Evolutionary conservation across 352 stramenopile genomes (phyloP), one percentile per base, ranked within the genome.

Genomic region (Pythium aristosporum): DNA sequence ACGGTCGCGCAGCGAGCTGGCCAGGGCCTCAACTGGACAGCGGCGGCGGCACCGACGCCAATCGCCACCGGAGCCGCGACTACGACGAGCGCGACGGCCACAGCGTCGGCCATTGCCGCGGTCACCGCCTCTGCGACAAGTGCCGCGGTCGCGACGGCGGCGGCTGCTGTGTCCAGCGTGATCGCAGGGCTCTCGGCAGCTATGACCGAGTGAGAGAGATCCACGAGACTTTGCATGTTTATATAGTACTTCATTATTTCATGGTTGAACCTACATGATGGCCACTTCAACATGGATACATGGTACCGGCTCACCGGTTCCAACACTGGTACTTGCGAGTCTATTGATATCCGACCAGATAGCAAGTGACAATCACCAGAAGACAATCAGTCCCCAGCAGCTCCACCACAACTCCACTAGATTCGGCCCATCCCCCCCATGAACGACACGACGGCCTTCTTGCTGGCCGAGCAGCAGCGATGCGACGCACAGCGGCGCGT

Each of bases 21-120:
- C 12, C 87, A 96, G 63, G 86, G 86, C 5, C 79, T 96, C 46
- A 96, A 94, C 53, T 96, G 85, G 87, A 94, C 82, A 10, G 62
- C 68, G 16, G 60, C 84, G 7, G 62, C 68, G 11, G 60, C 61
- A n/a, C 54, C 61, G 0, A 85, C 77, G 34, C 25, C 77, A 32
- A 56, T 71, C 2, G 34, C 72, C 1, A 74, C 72, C 2, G 25
- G 25, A 30, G 63, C 71, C 28, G 73, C 68, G 6, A 68, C 73
- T n/a, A 73, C 68, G 5, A 67, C 51, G 10, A 61, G 11, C 10
- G 46, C 56, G 11, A 63, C 47, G 9, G 61, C 61, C 34, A 58
- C 61, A 0, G 32, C 48, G 8, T 46, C 75, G 0, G 71, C 72
- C 34, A 77, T 73, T 2, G 73, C 61, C 2, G 61, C 60, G 0